phyloP scores from a whole-genome alignment of 1,284 basidiomycete genomes.

The Fomitiporia mediterranea region DNA sequence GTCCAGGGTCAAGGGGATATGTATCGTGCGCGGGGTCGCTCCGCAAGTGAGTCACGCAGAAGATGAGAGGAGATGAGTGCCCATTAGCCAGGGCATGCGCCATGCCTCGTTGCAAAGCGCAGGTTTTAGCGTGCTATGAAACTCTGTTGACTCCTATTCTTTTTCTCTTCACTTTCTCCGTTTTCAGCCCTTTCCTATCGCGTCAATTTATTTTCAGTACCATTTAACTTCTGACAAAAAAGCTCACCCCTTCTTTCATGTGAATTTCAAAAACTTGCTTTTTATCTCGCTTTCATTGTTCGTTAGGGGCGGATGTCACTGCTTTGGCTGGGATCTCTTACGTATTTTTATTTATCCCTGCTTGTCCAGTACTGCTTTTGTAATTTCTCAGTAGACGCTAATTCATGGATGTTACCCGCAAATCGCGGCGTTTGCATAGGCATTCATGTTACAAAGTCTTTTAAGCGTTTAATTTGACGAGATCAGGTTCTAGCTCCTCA shows the following conservation, averaged over 20 bases:
- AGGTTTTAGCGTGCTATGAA: conserved; percentile 3
- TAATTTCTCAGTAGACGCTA: not conserved
- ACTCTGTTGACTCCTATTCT: not conserved
- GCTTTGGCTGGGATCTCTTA: too few species aligned
- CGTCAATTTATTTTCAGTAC: not conserved
- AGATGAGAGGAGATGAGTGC: not conserved
- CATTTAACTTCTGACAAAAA: not conserved
- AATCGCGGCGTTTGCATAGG: too few species aligned
- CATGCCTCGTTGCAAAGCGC: conserved; percentile 4
- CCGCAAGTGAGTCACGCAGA: conserved; percentile 19
- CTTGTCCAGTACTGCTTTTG: not conserved
- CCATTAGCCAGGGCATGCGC: not conserved
- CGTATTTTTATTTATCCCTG: not conserved
- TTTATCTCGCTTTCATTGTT: not conserved
- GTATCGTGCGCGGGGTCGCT: conserved; percentile 9
- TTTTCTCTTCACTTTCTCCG: conserved; percentile 1
- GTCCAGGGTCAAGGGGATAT: conserved; percentile 15
- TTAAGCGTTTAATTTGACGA: too few species aligned
- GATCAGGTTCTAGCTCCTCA: too few species aligned
- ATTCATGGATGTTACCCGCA: too few species aligned
- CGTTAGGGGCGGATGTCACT: not conserved
- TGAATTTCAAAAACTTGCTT: not conserved
- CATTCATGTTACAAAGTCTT: too few species aligned
- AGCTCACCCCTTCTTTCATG: not conserved
- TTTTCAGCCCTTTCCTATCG: conserved; percentile 2